Evolutionary conservation across 495 filamentous ascomycete species (phyloP).

Genomic region (Chaetomidium leptoderma): DNA sequence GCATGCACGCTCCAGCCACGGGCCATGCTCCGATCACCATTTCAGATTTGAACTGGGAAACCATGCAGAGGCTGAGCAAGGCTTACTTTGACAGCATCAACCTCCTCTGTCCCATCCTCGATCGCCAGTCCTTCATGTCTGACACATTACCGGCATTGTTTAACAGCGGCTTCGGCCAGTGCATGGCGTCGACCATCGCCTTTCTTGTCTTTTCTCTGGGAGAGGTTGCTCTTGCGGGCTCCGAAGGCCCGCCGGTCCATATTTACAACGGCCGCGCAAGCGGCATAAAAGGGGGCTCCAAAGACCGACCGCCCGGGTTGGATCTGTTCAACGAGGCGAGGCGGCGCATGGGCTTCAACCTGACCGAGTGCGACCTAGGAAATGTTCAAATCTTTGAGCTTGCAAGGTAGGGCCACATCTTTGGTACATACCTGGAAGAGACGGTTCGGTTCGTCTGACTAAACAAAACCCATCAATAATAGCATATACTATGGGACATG

Average conservation of each 20-base stretch:
- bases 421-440: too few species aligned
- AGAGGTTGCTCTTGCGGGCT: constrained; percentile 49
- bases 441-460: too few species aligned
- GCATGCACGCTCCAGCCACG: background rate
- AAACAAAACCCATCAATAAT: too few species aligned
- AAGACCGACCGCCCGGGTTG: constrained; percentile 50
- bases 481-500: constrained; percentile 53
- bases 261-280: constrained; percentile 44
- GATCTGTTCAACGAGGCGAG: constrained; percentile 58
- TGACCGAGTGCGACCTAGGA: constrained; percentile 52
- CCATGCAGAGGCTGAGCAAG: constrained; percentile 47
- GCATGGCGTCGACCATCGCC: constrained; percentile 46
- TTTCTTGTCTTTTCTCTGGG: constrained; percentile 57
- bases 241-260: constrained; percentile 42
- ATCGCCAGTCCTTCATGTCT: constrained; percentile 48
- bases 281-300: constrained; percentile 50
- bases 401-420: constrained; percentile 46
- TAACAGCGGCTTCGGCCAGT: constrained; percentile 48
- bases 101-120: constrained; percentile 52
- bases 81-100: constrained; percentile 56
- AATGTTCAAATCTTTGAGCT: constrained; percentile 55
- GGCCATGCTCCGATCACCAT: constrained; percentile 7
- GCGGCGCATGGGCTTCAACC: constrained; percentile 53
- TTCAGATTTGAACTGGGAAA: constrained; percentile 40
- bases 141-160: constrained; percentile 44